Conservation (phyloP, 2,329 filamentous ascomycete genomes). For the Pseudogymnoascus sp. region DNA sequence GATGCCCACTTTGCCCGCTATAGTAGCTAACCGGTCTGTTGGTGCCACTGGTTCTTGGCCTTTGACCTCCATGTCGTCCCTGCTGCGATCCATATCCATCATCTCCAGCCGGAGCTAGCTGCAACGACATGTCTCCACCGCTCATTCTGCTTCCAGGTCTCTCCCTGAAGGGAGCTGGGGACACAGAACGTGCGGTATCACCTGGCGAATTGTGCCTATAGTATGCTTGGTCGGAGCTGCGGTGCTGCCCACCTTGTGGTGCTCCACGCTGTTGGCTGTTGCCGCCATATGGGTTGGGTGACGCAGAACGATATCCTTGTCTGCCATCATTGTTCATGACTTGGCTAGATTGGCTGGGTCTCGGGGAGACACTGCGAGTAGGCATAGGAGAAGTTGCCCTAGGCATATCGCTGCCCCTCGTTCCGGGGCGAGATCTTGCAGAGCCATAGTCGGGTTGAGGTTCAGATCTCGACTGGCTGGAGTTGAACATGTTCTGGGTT, state of each 20-base stretch:
- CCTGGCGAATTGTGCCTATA: slow-evolving; percentile 43
- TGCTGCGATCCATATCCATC: slow-evolving; percentile 52
- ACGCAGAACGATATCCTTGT: slow-evolving; percentile 41
- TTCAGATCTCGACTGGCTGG: slow-evolving; percentile 23
- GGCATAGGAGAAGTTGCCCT: slow-evolving; percentile 61
- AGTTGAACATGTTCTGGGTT: slow-evolving; percentile 67
- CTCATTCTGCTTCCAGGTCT: slow-evolving; percentile 41
- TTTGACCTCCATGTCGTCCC: slow-evolving; percentile 40
- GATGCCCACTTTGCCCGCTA: slow-evolving; percentile 32
- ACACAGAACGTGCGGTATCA: slow-evolving; percentile 35
- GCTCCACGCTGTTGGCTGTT: slow-evolving; percentile 23
- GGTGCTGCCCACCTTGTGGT: slow-evolving; percentile 34
- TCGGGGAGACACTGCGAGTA: slow-evolving; percentile 54
- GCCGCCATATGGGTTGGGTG: slow-evolving; percentile 55
- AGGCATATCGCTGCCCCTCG: slow-evolving; percentile 51
- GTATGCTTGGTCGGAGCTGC: slow-evolving; percentile 43
- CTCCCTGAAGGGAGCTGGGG: slow-evolving; percentile 37
- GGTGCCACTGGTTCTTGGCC: slow-evolving; percentile 38
- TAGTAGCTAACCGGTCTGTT: slow-evolving; percentile 47
- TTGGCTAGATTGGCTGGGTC: slow-evolving; percentile 36
- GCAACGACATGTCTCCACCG: slow-evolving; percentile 59
- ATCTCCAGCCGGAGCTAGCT: slow-evolving; percentile 48
- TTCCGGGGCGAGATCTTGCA: slow-evolving; percentile 46
- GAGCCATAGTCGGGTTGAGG: slow-evolving; percentile 25
- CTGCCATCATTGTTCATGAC: slow-evolving; percentile 39